A percentile compares a stretch with the other conserved stretches of the same genome.
Evolutionary conservation across 176 grass and related monocot genomes (phyloP).

Genomic region (Oryza nivara): DNA sequence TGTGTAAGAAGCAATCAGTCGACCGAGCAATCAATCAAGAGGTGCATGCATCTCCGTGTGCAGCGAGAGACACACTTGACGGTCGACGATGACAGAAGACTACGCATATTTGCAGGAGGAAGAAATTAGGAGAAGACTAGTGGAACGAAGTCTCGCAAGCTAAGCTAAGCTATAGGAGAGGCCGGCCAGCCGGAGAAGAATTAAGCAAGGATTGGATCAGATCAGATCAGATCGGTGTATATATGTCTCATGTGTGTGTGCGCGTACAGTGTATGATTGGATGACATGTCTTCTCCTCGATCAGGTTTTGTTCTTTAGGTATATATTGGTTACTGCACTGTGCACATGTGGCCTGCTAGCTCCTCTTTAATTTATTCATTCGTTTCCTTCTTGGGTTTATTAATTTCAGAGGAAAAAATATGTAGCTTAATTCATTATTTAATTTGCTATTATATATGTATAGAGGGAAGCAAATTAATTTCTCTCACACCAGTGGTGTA

Average conservation of each 20-base stretch:
- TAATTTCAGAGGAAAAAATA: slow-evolving; percentile 7
- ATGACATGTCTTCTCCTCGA: slow-evolving; percentile 25
- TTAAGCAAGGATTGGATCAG: background rate
- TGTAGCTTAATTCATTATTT: background rate
- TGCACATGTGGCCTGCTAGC: background rate
- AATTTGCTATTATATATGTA: background rate
- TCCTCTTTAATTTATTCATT: slow-evolving; percentile 4
- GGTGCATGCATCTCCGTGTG: background rate
- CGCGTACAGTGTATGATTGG: slow-evolving; percentile 16
- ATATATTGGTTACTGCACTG: slow-evolving; percentile 30
- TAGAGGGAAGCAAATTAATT: slow-evolving; percentile 3
- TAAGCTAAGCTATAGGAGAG: background rate
- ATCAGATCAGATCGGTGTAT: background rate
- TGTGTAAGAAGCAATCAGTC: background rate
- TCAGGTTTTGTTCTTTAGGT: slow-evolving; percentile 22
- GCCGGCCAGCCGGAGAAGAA: background rate
- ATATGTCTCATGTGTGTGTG: background rate
- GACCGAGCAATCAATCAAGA: background rate
- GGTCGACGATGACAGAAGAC: background rate
- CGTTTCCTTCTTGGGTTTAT: slow-evolving; percentile 27
- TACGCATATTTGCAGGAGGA: background rate
- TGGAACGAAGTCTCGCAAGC: background rate
- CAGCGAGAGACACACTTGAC: background rate
- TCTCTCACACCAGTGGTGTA: background rate
- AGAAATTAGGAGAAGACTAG: background rate